Percentiles rank a stretch among this genome's conserved stretches.
phyloP scores from a whole-genome alignment of 2,329 filamentous ascomycete species.

The Aspergillus sergii region DNA sequence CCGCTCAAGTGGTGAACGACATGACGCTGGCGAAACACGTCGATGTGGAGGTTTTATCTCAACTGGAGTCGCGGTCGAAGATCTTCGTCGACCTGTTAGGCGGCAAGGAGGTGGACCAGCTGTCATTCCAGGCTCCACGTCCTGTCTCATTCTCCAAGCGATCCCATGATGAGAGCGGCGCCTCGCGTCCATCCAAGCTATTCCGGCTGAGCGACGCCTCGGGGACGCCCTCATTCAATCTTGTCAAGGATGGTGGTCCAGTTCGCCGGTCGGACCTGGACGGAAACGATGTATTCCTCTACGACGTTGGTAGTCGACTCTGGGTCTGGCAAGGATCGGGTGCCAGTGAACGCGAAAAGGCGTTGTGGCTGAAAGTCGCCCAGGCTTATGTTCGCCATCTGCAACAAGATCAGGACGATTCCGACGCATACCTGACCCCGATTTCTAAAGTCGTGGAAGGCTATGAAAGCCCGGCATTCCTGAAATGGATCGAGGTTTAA shows the following conservation, averaged over 20 bases:
- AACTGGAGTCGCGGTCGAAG: constrained; percentile 54
- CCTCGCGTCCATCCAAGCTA: constrained; percentile 47
- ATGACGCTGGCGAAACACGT: constrained; percentile 61
- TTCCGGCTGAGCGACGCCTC: constrained; percentile 66
- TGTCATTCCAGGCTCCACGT: constrained; percentile 45
- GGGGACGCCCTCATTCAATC: constrained; percentile 59
- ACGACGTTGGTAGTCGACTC: constrained; percentile 59
- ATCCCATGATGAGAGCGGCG: constrained; percentile 9
- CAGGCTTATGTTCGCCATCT: constrained; percentile 33
- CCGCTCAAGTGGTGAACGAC: constrained; percentile 65
- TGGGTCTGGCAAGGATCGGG: constrained; percentile 69
- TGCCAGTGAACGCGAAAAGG: constrained; percentile 62
- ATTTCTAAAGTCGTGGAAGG: constrained; percentile 35
- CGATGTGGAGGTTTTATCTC: constrained; percentile 67
- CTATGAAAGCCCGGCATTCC: constrained; percentile 32
- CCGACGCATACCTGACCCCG: constrained; percentile 28
- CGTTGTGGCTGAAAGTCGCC: constrained; percentile 54
- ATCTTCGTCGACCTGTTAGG: constrained; percentile 61
- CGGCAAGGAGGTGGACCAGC: constrained; percentile 47
- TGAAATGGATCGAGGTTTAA: constrained; percentile 24
- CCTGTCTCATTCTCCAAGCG: constrained; percentile 38
- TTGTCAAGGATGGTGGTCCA: constrained; percentile 58
- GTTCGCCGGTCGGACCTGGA: constrained; percentile 56
- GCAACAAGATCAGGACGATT: constrained; percentile 22
- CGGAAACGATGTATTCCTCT: constrained; percentile 63